These are phyloP conservation scores for Kickxella alabastrina DNA, from an alignment of 192 early-diverging fungal species.

Conservation along the genomic window DNA sequence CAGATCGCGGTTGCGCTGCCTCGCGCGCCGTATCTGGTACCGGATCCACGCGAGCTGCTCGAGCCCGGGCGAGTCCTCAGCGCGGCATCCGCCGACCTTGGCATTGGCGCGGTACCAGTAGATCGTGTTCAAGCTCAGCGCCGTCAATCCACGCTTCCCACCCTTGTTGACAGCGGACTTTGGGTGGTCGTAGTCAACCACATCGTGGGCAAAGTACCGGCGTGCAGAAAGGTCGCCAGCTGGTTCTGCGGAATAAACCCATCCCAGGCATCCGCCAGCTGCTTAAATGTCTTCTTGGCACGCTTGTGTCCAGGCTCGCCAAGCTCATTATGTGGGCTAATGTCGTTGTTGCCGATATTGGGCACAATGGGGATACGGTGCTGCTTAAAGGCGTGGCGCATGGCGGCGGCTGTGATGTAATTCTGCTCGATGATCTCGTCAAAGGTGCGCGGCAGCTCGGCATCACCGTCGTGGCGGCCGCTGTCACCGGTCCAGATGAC, in stretches of 20 bases:
- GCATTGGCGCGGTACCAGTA: constrained; percentile 72
- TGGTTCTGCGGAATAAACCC: constrained; percentile 62
- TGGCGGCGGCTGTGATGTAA: constrained; percentile 33
- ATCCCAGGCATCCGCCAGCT: constrained; percentile 55
- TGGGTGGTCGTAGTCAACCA: constrained; percentile 21
- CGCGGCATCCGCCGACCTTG: constrained; percentile 60
- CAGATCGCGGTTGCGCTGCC: constrained; percentile 47
- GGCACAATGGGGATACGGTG: constrained; percentile 19
- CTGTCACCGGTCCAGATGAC: constrained; percentile 72
- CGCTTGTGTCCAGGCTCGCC: constrained; percentile 39
- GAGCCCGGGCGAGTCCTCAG: constrained; percentile 56
- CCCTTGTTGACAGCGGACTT: background rate
- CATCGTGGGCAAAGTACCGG: constrained; percentile 66
- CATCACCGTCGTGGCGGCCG: constrained; percentile 69
- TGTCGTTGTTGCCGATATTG: constrained; percentile 66
- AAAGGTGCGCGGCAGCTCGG: constrained; percentile 56
- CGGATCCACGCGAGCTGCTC: constrained; percentile 69
- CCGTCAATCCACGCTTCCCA: constrained; percentile 41
- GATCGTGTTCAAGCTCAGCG: constrained; percentile 66
- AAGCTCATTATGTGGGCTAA: constrained; percentile 68
- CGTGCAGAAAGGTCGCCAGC: constrained; percentile 56
- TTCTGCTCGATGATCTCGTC: constrained; percentile 62
- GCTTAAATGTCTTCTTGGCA: constrained; percentile 51
- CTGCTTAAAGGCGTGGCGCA: constrained; percentile 49
- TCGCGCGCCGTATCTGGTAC: constrained; percentile 52